A percentile compares a stretch with the other conserved stretches of the same genome.
Conservation (phyloP, 2,329 filamentous ascomycete genomes). For the Ustulina deusta region DNA sequence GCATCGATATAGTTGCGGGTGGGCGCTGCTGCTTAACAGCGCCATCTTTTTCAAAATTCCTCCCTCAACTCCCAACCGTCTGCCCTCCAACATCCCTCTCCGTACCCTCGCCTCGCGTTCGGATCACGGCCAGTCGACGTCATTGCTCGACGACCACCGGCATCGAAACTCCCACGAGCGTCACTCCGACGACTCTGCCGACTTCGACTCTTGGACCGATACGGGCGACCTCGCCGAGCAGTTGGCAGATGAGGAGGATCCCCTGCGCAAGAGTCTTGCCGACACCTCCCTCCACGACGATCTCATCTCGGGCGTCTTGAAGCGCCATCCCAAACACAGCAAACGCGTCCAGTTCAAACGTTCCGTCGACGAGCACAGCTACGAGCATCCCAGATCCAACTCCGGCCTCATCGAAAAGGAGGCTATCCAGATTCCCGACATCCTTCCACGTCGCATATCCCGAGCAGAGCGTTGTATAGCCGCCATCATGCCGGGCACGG, state of each 20-base stretch:
- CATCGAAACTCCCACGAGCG: constrained; percentile 58
- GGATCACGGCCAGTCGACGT: constrained; percentile 58
- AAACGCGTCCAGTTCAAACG: constrained; percentile 78
- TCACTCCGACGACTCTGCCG: constrained; percentile 65
- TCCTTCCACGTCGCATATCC: constrained; percentile 71
- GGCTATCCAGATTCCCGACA: constrained; percentile 83
- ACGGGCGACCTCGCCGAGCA: constrained; percentile 96
- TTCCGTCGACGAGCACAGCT: constrained; percentile 57
- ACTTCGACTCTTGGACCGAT: constrained; percentile 87
- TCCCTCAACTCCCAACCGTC: constrained; percentile 74
- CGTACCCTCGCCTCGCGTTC: constrained; percentile 71
- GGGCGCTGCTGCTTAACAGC: constrained; percentile 83
- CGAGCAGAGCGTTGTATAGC: constrained; percentile 78
- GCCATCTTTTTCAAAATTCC: constrained; percentile 86
- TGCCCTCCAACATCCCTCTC: constrained; percentile 87
- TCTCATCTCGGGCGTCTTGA: constrained; percentile 63
- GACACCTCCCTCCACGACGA: constrained; percentile 72
- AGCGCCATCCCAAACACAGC: constrained; percentile 58
- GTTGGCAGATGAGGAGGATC: constrained; percentile 84
- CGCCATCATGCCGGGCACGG: constrained; percentile 85
- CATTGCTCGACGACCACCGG: constrained; percentile 59
- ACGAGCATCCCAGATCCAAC: constrained; percentile 52
- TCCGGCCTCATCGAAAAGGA: constrained; percentile 71
- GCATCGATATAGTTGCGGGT: constrained; percentile 59
- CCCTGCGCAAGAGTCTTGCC: constrained; percentile 77